phyloP scores from a whole-genome alignment of 345 rosid genomes.

The Salix viminalis region DNA sequence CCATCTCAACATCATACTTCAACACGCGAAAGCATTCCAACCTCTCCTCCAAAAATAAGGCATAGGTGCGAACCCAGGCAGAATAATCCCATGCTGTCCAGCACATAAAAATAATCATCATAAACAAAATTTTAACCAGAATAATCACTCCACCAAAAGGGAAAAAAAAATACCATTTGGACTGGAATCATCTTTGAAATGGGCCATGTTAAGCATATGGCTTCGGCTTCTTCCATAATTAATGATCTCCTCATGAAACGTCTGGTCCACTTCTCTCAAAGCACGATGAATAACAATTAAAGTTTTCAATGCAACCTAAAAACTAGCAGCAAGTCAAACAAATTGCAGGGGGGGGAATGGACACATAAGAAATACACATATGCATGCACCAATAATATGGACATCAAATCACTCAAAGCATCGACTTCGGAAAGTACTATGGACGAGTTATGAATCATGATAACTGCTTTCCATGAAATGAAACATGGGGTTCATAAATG shows the following conservation, averaged over 20 bases:
- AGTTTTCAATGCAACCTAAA: slow-evolving; percentile 91
- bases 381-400: not conserved
- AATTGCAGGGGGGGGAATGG: not conserved
- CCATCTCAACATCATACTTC: slow-evolving; percentile 86
- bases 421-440: not conserved
- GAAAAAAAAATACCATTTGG: slow-evolving; percentile 58
- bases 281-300: slow-evolving; percentile 91
- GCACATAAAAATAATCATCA: slow-evolving; percentile 15
- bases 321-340: slow-evolving; percentile 13
- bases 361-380: not conserved
- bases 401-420: not conserved
- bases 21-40: slow-evolving; percentile 86
- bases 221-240: slow-evolving; percentile 86
- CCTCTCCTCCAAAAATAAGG: slow-evolving; percentile 90
- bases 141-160: not conserved
- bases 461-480: not conserved
- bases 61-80: slow-evolving; percentile 89
- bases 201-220: slow-evolving; percentile 97
- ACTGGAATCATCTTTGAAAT: slow-evolving; percentile 96
- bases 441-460: not conserved
- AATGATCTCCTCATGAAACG: slow-evolving; percentile 90
- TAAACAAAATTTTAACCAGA: slow-evolving; percentile 14
- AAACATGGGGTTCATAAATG: not conserved
- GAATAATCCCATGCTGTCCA: slow-evolving; percentile 92
- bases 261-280: slow-evolving; percentile 94